These are phyloP conservation scores for Lentinula sp. DNA, from an alignment of 768 basidiomycete genomes.

Conservation along the genomic window DNA sequence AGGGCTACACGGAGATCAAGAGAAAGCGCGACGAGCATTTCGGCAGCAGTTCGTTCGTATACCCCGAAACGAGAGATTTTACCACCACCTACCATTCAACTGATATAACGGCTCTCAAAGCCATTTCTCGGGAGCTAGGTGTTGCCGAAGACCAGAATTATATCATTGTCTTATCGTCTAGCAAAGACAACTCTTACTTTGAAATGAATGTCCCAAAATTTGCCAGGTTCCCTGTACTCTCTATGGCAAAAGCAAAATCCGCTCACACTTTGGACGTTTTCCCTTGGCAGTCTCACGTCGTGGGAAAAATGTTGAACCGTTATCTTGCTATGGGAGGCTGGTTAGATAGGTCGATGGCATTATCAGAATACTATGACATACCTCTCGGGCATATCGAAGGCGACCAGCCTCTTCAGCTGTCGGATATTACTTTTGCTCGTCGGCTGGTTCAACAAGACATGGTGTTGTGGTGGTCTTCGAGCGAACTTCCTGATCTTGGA, in stretches of 20 bases:
- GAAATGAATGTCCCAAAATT: slow-evolving; percentile 67
- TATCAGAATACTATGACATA: slow-evolving; percentile 88
- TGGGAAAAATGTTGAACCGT: slow-evolving; percentile 76
- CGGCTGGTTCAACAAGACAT: slow-evolving; percentile 83
- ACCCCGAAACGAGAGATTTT: slow-evolving; percentile 59
- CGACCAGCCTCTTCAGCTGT: slow-evolving; percentile 81
- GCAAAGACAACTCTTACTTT: slow-evolving; percentile 79
- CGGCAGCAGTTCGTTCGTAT: slow-evolving; percentile 49
- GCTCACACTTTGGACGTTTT: slow-evolving; percentile 77
- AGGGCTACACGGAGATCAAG: slow-evolving; percentile 61
- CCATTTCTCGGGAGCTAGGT: slow-evolving; percentile 82
- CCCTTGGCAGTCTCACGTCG: slow-evolving; percentile 84
- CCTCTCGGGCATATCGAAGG: slow-evolving; percentile 90
- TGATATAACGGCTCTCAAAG: slow-evolving; percentile 76
- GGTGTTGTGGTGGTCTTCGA: slow-evolving; percentile 94
- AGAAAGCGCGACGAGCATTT: slow-evolving; percentile 40
- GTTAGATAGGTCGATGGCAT: slow-evolving; percentile 72
- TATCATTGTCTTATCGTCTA: slow-evolving; percentile 79
- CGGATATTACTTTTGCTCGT: slow-evolving; percentile 89
- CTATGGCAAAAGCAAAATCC: slow-evolving; percentile 74
- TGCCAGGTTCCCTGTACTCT: slow-evolving; percentile 79
- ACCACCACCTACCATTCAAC: slow-evolving; percentile 71
- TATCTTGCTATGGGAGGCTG: slow-evolving; percentile 75
- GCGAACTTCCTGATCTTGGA: slow-evolving; percentile 86
- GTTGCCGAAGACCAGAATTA: slow-evolving; percentile 68